A percentile compares a stretch with the other conserved stretches of the same genome.
Conservation (phyloP, 495 filamentous ascomycete species). For the Aspergillus egyptiacus region DNA sequence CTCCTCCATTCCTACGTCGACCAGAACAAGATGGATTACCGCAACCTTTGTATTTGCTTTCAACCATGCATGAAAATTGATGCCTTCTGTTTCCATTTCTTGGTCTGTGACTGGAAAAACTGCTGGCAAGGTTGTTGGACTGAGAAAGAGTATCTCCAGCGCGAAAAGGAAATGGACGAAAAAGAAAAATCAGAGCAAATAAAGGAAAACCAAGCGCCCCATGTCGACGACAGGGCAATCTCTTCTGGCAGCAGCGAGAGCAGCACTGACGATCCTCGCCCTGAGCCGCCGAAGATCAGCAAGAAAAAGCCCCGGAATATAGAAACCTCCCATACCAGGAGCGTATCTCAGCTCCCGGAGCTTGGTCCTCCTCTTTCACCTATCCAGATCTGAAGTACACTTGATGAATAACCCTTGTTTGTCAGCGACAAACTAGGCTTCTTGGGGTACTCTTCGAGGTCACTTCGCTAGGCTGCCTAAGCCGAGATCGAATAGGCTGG, state of each 20-base stretch:
- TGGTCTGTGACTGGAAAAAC: conserved; percentile 85
- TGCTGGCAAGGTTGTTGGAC: conserved; percentile 95
- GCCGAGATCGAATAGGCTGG: conserved; percentile 15
- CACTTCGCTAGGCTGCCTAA: neutral
- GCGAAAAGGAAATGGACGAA: conserved; percentile 60
- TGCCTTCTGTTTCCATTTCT: conserved; percentile 80
- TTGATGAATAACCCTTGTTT: neutral
- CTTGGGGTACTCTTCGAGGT: neutral
- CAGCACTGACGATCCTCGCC: conserved; percentile 29
- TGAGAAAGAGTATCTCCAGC: conserved; percentile 69
- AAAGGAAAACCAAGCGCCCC: conserved; percentile 15
- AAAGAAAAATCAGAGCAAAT: conserved; percentile 26
- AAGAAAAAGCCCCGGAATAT: conserved; percentile 38
- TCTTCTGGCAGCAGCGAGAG: conserved; percentile 59
- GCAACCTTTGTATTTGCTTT: conserved; percentile 89
- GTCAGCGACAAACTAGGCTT: neutral
- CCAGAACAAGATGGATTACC: conserved; percentile 92
- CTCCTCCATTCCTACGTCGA: conserved; percentile 78
- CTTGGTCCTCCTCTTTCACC: conserved; percentile 74
- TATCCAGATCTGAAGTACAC: conserved; percentile 42
- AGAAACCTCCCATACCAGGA: conserved; percentile 34
- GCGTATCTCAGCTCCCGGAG: conserved; percentile 47
- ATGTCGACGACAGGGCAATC: conserved; percentile 51
- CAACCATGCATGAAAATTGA: conserved; percentile 92
- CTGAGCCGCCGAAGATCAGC: conserved; percentile 27